Percentiles rank a stretch among this genome's conserved stretches.
Evolutionary conservation across 2,329 filamentous ascomycete genomes (phyloP).

Genomic region (Clonostachys solani): DNA sequence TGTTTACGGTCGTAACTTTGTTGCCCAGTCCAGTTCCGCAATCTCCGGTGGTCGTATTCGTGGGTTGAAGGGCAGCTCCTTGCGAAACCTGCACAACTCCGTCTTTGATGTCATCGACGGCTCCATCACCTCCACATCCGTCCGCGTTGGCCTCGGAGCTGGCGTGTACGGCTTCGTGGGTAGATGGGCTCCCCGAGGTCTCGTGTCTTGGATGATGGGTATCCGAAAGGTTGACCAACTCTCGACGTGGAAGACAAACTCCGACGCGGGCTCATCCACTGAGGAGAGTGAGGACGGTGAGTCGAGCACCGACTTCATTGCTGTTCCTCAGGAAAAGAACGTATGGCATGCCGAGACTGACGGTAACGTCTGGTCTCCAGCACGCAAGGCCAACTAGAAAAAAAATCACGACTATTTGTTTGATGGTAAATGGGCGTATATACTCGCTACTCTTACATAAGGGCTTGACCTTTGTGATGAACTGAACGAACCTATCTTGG

Average conservation of each 20-base stretch:
- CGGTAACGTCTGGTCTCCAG: conserved; percentile 38
- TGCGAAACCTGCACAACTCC: conserved; percentile 77
- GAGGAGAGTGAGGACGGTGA: conserved; percentile 29
- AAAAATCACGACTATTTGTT: too few species aligned
- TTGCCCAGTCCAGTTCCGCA: conserved; percentile 48
- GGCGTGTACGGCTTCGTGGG: conserved; percentile 83
- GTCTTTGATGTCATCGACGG: conserved; percentile 86
- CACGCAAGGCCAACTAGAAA: conserved; percentile 2
- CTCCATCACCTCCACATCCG: conserved; percentile 53
- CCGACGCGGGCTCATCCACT: conserved; percentile 27
- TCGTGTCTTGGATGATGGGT: conserved; percentile 95
- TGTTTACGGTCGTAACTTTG: conserved; percentile 60
- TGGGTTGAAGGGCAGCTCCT: conserved; percentile 63
- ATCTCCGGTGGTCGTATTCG: conserved; percentile 53
- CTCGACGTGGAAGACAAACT: conserved; percentile 45
- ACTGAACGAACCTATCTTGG: too few species aligned
- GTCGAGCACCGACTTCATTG: conserved; percentile 41
- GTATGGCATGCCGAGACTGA: conserved; percentile 35
- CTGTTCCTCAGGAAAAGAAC: conserved; percentile 36
- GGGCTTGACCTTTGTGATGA: too few species aligned
- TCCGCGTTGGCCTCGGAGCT: conserved; percentile 82
- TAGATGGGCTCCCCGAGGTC: conserved; percentile 66
- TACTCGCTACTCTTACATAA: too few species aligned
- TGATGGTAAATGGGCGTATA: too few species aligned
- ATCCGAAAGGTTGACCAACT: conserved; percentile 59